Conservation (phyloP, 192 early-diverging fungal species). For the Backusella parvicylindrica region DNA sequence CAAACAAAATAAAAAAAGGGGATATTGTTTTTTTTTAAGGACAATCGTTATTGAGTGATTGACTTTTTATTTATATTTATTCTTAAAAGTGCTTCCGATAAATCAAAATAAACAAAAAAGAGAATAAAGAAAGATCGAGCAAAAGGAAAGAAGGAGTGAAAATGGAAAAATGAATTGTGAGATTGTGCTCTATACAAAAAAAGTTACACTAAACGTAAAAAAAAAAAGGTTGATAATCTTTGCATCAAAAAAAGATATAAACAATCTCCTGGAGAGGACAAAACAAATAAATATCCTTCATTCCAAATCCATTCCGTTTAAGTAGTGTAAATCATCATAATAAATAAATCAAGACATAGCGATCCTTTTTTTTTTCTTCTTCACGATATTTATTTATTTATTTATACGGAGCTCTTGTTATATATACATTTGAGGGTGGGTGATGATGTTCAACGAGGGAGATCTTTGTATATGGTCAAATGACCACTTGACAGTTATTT, state of each 20-base stretch:
- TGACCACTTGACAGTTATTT: slow-evolving; percentile 1
- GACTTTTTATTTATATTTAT: not conserved
- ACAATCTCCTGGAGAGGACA: not conserved
- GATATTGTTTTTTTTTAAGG: not conserved
- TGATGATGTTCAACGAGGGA: not conserved
- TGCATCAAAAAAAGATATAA: slow-evolving; percentile 1
- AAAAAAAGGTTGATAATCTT: slow-evolving; percentile 1
- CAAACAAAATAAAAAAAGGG: not conserved
- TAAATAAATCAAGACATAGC: not conserved
- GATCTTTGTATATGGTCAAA: not conserved
- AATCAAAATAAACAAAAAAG: not conserved
- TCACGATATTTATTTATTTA: not conserved
- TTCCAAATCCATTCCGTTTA: not conserved
- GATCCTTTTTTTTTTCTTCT: not conserved
- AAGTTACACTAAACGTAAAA: not conserved
- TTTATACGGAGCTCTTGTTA: not conserved
- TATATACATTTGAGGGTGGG: not conserved
- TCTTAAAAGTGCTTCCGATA: not conserved
- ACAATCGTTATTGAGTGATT: not conserved
- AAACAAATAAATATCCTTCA: not conserved
- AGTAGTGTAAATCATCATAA: not conserved
- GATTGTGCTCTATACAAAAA: not conserved
- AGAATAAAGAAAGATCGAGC: not conserved
- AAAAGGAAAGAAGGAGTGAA: not conserved
- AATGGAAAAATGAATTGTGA: not conserved